Percentiles rank a stretch among this genome's conserved stretches.
These are phyloP conservation scores for Baudoinia panamericana DNA, from an alignment of 495 filamentous ascomycete genomes.

Conservation along the genomic window DNA sequence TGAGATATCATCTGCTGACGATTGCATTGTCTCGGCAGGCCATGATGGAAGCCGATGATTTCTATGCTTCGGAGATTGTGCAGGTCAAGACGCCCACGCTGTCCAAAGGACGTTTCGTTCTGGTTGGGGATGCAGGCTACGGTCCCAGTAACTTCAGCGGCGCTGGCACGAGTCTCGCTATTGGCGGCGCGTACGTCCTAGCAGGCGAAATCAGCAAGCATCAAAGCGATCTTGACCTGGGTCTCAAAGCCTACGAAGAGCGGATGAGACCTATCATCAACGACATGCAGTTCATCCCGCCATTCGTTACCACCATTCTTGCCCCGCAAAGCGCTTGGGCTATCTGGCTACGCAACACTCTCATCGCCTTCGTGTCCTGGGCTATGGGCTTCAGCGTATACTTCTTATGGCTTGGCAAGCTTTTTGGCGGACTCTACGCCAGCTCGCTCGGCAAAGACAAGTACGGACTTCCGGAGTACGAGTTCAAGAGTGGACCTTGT, in stretches of 20 bases:
- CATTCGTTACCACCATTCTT: constrained; percentile 21
- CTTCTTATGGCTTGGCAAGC: background rate
- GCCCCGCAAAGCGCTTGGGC: constrained; percentile 34
- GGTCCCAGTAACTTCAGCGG: constrained; percentile 22
- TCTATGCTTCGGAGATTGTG: constrained; percentile 36
- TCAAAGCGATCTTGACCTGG: constrained; percentile 26
- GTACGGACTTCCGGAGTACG: no score
- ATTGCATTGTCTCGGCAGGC: no score
- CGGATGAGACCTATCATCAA: constrained; percentile 32
- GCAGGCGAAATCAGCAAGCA: constrained; percentile 23
- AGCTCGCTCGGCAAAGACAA: no score
- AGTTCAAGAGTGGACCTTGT: no score
- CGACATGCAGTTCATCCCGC: constrained; percentile 31
- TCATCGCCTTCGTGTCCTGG: constrained; percentile 26
- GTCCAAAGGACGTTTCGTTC: constrained; percentile 19
- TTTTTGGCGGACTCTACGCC: background rate
- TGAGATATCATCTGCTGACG: no score
- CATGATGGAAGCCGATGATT: constrained; percentile 35
- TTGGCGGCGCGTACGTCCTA: constrained; percentile 17
- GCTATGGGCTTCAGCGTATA: constrained; percentile 10
- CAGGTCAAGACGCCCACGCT: constrained; percentile 34
- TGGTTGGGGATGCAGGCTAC: constrained; percentile 27
- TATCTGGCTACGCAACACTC: constrained; percentile 22
- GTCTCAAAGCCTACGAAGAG: constrained; percentile 32
- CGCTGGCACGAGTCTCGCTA: constrained; percentile 14